phyloP scores from a whole-genome alignment of 2,329 filamentous ascomycete species.

The Aspergillus puulaauensis region DNA sequence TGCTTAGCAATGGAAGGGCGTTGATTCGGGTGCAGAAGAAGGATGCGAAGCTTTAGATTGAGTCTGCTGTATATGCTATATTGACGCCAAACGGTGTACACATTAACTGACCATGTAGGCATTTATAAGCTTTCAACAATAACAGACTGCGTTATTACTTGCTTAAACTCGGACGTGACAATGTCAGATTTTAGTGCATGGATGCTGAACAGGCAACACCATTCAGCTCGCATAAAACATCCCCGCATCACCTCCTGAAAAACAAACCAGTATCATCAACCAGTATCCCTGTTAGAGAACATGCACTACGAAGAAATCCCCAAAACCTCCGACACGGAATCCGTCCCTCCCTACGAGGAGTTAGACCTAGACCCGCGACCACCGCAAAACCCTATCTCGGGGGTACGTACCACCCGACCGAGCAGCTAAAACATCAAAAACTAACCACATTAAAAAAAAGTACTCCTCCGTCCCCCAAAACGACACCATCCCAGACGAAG shows the following conservation, averaged over 20 bases:
- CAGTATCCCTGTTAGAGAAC: not conserved
- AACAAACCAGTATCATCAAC: not conserved
- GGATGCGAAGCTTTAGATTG: constrained; percentile 6
- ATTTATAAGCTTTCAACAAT: not conserved
- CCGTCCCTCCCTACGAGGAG: constrained; percentile 5
- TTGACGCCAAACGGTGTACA: not conserved
- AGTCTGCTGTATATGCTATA: not conserved
- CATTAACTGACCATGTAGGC: not conserved
- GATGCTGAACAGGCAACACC: too few relatives aligned
- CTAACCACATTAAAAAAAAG: not conserved
- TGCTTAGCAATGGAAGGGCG: constrained; percentile 82
- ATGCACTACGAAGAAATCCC: not conserved
- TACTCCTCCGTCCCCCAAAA: not conserved
- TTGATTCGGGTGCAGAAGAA: constrained; percentile 60
- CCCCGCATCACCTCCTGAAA: too few relatives aligned
- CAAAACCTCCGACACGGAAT: not conserved
- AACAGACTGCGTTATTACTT: too few relatives aligned
- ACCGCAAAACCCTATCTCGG: not conserved
- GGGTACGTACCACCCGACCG: not conserved
- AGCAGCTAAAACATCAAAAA: too few relatives aligned
- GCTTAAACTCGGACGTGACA: too few relatives aligned
- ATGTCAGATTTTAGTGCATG: too few relatives aligned
- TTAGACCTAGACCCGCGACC: not conserved
- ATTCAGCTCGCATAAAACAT: too few relatives aligned
- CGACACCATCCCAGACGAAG: not conserved